A percentile compares a stretch with the other conserved stretches of the same genome.
Conservation (phyloP, 2,329 filamentous ascomycete genomes). For the Diplocarpon rosae region DNA sequence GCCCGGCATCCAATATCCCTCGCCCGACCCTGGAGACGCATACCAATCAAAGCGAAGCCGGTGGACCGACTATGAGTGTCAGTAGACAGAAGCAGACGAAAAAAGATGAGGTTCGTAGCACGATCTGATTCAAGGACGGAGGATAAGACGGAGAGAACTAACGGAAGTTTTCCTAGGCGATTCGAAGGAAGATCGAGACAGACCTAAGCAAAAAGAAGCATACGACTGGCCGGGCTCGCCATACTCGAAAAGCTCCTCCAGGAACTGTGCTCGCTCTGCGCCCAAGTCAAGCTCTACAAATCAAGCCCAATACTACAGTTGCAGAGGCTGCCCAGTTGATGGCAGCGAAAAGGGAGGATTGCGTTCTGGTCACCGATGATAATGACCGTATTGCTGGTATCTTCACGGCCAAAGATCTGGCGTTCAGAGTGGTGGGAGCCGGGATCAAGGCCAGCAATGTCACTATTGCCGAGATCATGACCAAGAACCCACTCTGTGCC, state of each 20-base stretch:
- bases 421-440: constrained; percentile 87
- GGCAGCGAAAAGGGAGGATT: constrained; percentile 97
- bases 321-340: constrained; percentile 96
- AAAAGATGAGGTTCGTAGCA: constrained; percentile 88
- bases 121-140: constrained; percentile 1
- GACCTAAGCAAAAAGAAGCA: constrained; percentile 98
- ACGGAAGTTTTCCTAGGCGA: constrained; percentile 51
- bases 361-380: constrained; percentile 93
- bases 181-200: constrained; percentile 91
- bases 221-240: constrained; percentile 63
- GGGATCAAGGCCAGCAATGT: constrained; percentile 82
- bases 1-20: constrained; percentile 58
- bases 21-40: constrained; percentile 57
- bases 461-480: constrained; percentile 98
- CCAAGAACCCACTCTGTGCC: constrained; percentile 95
- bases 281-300: constrained; percentile 91
- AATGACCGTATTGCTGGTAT: constrained; percentile 97
- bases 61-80: constrained; percentile 65
- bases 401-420: constrained; percentile 97
- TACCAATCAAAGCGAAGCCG: constrained; percentile 38
- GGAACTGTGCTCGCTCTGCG: constrained; percentile 93
- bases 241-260: constrained; percentile 85
- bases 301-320: constrained; percentile 89
- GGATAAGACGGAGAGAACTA: constrained; percentile 8
- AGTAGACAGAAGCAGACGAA: constrained; percentile 95